phyloP scores from a whole-genome alignment of 2,329 filamentous ascomycete genomes.

The Didymellaceae sp. region DNA sequence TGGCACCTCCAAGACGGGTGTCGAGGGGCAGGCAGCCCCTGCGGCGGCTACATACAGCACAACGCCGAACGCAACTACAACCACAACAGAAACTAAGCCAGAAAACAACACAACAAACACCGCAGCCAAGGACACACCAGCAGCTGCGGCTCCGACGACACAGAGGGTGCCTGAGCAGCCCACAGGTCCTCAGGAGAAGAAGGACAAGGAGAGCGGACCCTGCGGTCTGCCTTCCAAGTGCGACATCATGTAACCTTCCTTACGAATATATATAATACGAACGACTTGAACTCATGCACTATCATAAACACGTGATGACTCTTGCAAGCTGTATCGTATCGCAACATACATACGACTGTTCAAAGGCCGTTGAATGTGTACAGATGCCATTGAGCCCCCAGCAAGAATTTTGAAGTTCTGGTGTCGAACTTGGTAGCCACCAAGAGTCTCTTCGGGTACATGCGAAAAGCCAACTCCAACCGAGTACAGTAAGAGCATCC shows the following conservation, averaged over 20 bases:
- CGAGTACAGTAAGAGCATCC: too few relatives aligned
- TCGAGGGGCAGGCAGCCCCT: not conserved
- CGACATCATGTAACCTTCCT: slow-evolving; percentile 61
- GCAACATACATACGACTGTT: too few relatives aligned
- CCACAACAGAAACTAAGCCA: slow-evolving; percentile 2
- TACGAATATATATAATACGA: not conserved
- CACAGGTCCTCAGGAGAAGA: slow-evolving; percentile 38
- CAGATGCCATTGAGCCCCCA: too few relatives aligned
- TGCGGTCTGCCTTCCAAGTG: slow-evolving; percentile 82
- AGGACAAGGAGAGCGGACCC: slow-evolving; percentile 65
- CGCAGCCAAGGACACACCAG: slow-evolving; percentile 19
- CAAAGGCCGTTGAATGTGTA: too few relatives aligned
- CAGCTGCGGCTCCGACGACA: slow-evolving; percentile 26
- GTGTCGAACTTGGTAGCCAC: too few relatives aligned
- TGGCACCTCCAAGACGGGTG: slow-evolving; percentile 51
- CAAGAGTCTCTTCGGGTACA: too few relatives aligned
- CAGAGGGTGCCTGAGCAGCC: slow-evolving; percentile 17
- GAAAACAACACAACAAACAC: slow-evolving; percentile 13
- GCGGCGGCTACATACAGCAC: not conserved
- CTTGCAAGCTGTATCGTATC: too few relatives aligned
- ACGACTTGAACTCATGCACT: not conserved
- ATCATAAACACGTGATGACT: not conserved
- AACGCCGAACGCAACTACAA: slow-evolving; percentile 2
- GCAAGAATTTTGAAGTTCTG: too few relatives aligned
- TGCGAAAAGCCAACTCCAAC: too few relatives aligned